A percentile compares a stretch with the other conserved stretches of the same genome.
Conservation (phyloP, 805 yeast genomes). For the Kodamaea fukazawae region DNA sequence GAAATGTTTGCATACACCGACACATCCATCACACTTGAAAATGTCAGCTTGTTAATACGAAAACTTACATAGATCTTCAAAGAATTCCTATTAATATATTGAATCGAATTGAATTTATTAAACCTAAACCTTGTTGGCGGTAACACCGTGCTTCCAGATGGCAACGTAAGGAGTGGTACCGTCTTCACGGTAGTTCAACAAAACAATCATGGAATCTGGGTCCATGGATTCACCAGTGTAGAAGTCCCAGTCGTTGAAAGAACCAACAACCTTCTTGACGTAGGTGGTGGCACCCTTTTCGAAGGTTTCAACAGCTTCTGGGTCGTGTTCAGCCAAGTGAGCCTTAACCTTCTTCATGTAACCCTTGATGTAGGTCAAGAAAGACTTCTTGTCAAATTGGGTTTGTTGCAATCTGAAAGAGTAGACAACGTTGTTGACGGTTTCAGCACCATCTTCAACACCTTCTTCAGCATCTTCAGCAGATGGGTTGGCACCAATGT, state of each 20-base stretch:
- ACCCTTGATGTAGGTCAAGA: slow-evolving; percentile 94
- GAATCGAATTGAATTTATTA: slow-evolving; percentile 7
- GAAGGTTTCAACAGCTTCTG: slow-evolving; percentile 82
- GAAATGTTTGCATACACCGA: slow-evolving; percentile 60
- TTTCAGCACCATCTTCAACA: slow-evolving; percentile 78
- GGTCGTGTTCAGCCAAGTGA: slow-evolving; percentile 81
- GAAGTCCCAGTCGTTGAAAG: slow-evolving; percentile 99
- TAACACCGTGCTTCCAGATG: slow-evolving; percentile 98
- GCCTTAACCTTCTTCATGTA: slow-evolving; percentile 98
- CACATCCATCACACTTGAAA: slow-evolving; percentile 62
- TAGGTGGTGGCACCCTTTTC: slow-evolving; percentile 97
- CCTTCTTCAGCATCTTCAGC: slow-evolving; percentile 92
- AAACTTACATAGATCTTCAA: background rate
- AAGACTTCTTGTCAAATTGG: slow-evolving; percentile 95
- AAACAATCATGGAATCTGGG: slow-evolving; percentile 98
- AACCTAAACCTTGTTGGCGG: slow-evolving; percentile 79
- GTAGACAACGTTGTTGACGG: slow-evolving; percentile 97
- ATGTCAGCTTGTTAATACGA: slow-evolving; percentile 47
- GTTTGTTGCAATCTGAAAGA: slow-evolving; percentile 98
- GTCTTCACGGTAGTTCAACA: slow-evolving; percentile 99
- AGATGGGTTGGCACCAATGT: slow-evolving; percentile 99
- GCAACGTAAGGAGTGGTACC: slow-evolving; percentile 97
- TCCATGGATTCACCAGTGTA: slow-evolving; percentile 99
- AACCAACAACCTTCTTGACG: slow-evolving; percentile 92
- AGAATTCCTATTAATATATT: background rate